These are phyloP conservation scores for Allantophomopsis lycopodina DNA, from an alignment of 2,329 filamentous ascomycete genomes.

Conservation along the genomic window DNA sequence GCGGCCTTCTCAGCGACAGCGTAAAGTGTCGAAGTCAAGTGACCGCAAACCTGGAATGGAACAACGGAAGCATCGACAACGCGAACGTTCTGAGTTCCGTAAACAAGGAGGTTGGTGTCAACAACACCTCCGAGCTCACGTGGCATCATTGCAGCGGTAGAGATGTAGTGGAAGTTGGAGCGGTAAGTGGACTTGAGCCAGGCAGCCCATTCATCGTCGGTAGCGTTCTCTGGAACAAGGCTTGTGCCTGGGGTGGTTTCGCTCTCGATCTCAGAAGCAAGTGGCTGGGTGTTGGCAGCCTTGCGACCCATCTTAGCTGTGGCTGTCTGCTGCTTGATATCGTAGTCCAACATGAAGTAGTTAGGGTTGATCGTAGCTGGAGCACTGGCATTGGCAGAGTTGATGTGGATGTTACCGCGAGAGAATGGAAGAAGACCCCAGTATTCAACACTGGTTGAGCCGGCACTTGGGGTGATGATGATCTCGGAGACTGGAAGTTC, in stretches of 20 bases:
- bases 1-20: slow-evolving; percentile 3
- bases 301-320: slow-evolving; percentile 15
- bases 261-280: slow-evolving; percentile 2
- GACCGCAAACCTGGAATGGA: slow-evolving; percentile 1
- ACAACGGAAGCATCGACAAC: slow-evolving; percentile 3
- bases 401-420: slow-evolving; percentile 26
- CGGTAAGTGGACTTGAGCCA: slow-evolving; percentile 2
- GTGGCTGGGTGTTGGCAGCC: slow-evolving; percentile 7
- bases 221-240: slow-evolving; percentile 14
- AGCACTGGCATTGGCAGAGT: slow-evolving; percentile 15
- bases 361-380: slow-evolving; percentile 22
- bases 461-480: slow-evolving; percentile 18
- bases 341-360: slow-evolving; percentile 25
- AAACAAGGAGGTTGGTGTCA: slow-evolving; percentile 19
- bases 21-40: slow-evolving; percentile 1
- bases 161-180: slow-evolving; percentile 5
- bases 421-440: slow-evolving; percentile 25
- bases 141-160: slow-evolving; percentile 8
- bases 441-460: slow-evolving; percentile 20
- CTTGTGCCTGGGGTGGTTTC: slow-evolving; percentile 8
- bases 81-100: slow-evolving; percentile 10
- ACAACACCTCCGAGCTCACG: slow-evolving; percentile 21
- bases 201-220: slow-evolving; percentile 2
- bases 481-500: slow-evolving; percentile 30
- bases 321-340: slow-evolving; percentile 19